Base-by-base conservation (phyloP, 176 grass and related monocot species). In the Oryza coarctata region DNA sequence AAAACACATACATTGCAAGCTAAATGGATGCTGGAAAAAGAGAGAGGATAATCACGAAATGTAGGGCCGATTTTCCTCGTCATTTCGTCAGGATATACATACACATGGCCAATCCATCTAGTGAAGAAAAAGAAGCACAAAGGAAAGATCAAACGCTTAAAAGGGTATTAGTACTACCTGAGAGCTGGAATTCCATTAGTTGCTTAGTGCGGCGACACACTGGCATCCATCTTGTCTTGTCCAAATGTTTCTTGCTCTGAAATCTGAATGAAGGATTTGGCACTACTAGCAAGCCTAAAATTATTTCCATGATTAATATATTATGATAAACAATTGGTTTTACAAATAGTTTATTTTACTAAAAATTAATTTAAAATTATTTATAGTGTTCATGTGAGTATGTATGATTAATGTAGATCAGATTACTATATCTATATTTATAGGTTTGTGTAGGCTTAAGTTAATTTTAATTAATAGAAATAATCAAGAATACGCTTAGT, bases 181-280 rank as follows among this genome's bases (percentile, higher is more conserved):
- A 69, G 47, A 77, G 45, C 82, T 70, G 82, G 65, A 85, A 63
- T 63, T 44, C 49, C 74, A 77, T 63, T 47, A 63, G 27, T 67
- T 34, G 2, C 34, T 32, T 25, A 77, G 82, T 62, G 65, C 65
- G 28, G 49, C 72, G 47, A 57, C 72, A 68, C 62, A 74, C 12
- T 65, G 44, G 41, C 78, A 58, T 65, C 14, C 43, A 31, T 30
- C 29, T 50, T 75, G 82, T 55, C 63, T 83, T 36, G 23, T 76
- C 68, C 50, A 7, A 57, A 36, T 78, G 26, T 78, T 77, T 78
- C 64, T 61, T 38, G 69, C 35, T 22, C 22, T 31, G 35, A 58
- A 52, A 52, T 52, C 18, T 58, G 22, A 77, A 45, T 70, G 18
- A 39, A 65, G 58, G 52, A 65, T 74, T 26, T 34, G n/a, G 12